Evolutionary conservation across 2,329 filamentous ascomycete genomes (phyloP).

Genomic region (Paracamarosporium sp.): DNA sequence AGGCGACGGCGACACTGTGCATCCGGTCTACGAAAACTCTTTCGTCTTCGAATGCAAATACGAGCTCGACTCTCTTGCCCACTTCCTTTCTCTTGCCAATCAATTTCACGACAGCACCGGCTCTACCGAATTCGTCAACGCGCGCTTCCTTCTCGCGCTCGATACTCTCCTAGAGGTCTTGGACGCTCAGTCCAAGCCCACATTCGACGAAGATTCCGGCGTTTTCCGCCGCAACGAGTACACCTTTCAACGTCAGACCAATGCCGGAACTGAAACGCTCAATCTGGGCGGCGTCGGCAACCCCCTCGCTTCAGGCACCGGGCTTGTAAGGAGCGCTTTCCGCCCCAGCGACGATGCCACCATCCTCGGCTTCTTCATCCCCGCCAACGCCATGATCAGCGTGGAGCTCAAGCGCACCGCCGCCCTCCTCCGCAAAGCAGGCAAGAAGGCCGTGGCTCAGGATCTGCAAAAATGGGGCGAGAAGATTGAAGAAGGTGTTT

Average conservation of each 20-base stretch:
- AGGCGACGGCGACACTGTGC: slow-evolving; percentile 82
- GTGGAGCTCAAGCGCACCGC: slow-evolving; percentile 82
- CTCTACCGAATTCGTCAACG: slow-evolving; percentile 78
- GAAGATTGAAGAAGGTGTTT: slow-evolving; percentile 76
- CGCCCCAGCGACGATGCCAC: slow-evolving; percentile 94
- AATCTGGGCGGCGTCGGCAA: slow-evolving; percentile 86
- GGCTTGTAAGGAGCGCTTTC: slow-evolving; percentile 89
- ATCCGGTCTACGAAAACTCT: slow-evolving; percentile 82
- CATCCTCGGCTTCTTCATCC: slow-evolving; percentile 93
- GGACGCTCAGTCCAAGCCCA: slow-evolving; percentile 78
- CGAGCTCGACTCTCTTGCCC: slow-evolving; percentile 92
- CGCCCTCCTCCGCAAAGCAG: slow-evolving; percentile 68
- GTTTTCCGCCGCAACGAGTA: slow-evolving; percentile 77
- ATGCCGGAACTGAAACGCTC: slow-evolving; percentile 87
- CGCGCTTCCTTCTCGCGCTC: slow-evolving; percentile 80
- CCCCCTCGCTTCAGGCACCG: slow-evolving; percentile 82
- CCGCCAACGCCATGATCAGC: slow-evolving; percentile 94
- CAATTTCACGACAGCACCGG: slow-evolving; percentile 83
- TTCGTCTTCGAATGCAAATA: slow-evolving; percentile 99
- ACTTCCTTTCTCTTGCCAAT: slow-evolving; percentile 86
- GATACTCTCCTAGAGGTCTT: slow-evolving; percentile 76
- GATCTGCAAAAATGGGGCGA: slow-evolving; percentile 64
- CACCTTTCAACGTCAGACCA: slow-evolving; percentile 83
- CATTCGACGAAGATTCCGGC: slow-evolving; percentile 74
- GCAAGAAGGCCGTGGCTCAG: slow-evolving; percentile 59